Evolutionary conservation across 2,329 filamentous ascomycete genomes (phyloP).

Genomic region (Aaosphaeria arxii): DNA sequence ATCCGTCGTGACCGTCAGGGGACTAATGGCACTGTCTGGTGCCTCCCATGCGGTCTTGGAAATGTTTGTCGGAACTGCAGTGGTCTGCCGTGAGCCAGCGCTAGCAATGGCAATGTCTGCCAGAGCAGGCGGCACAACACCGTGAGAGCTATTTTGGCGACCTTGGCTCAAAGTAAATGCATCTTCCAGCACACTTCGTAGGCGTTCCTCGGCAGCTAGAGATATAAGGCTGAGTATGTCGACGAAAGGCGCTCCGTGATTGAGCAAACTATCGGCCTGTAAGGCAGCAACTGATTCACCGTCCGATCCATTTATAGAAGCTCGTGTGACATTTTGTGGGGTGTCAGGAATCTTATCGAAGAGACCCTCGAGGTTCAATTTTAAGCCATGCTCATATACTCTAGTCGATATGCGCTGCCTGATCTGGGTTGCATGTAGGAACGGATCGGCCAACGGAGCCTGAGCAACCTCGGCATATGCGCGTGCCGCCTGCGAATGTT

Average conservation of each 20-base stretch:
- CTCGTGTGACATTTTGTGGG: conserved; percentile 26
- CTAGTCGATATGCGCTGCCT: conserved; percentile 56
- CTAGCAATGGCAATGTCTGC: conserved; percentile 62
- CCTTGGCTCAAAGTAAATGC: conserved; percentile 67
- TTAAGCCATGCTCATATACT: conserved; percentile 57
- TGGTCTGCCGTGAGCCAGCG: conserved; percentile 38
- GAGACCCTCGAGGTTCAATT: conserved; percentile 57
- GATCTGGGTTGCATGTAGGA: conserved; percentile 62
- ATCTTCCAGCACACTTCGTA: conserved; percentile 75
- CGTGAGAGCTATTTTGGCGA: conserved; percentile 76
- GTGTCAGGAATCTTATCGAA: conserved; percentile 40
- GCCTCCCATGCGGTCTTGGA: conserved; percentile 40
- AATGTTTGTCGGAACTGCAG: conserved; percentile 36
- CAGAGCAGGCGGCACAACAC: conserved; percentile 74
- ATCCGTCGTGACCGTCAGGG: conserved; percentile 48
- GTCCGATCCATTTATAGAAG: conserved; percentile 56
- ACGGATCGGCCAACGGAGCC: conserved; percentile 71
- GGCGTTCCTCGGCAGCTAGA: conserved; percentile 74
- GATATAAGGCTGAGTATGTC: conserved; percentile 83
- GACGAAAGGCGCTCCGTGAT: conserved; percentile 67
- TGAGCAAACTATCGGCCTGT: conserved; percentile 60
- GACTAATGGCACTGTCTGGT: conserved; percentile 52
- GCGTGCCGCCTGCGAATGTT: conserved; percentile 65
- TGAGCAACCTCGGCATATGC: conserved; percentile 59
- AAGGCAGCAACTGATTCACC: conserved; percentile 59